Evolutionary conservation across 2,329 filamentous ascomycete species (phyloP).

Genomic region (Penicillium psychrosexuale): DNA sequence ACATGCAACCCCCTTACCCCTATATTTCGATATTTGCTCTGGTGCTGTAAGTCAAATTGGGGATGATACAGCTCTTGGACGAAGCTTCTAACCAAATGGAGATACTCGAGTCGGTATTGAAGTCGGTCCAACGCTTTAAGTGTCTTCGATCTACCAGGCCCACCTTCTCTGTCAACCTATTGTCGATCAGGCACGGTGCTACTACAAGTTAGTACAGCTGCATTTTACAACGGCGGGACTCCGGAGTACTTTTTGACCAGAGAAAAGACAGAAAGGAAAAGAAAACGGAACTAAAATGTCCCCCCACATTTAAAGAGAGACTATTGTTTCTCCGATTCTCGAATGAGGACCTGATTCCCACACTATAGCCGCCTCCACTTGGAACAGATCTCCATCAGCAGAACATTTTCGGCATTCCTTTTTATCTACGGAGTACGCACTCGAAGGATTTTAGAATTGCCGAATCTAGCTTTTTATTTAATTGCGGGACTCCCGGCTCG

Average conservation of each 20-base stretch:
- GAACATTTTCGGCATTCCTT: slow-evolving; percentile 23
- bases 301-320: background rate
- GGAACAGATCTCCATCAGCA: slow-evolving; percentile 15
- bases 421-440: slow-evolving; percentile 3
- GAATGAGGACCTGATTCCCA: slow-evolving; percentile 8
- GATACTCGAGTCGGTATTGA: slow-evolving; percentile 2
- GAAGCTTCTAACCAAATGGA: background rate
- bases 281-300: background rate
- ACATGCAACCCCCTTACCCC: background rate
- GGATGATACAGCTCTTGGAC: background rate
- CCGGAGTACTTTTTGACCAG: background rate
- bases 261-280: background rate
- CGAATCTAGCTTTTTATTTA: slow-evolving; percentile 6
- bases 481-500: slow-evolving; percentile 4
- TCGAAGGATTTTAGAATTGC: slow-evolving; percentile 26
- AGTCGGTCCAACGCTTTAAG: slow-evolving; percentile 10
- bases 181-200: slow-evolving; percentile 21
- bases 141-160: slow-evolving; percentile 9
- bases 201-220: background rate
- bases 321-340: slow-evolving; percentile 2
- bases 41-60: background rate
- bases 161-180: slow-evolving; percentile 18
- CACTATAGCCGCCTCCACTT: slow-evolving; percentile 16
- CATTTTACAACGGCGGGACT: background rate
- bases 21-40: slow-evolving; percentile 4